phyloP scores from a whole-genome alignment of 345 rosid species.

The Anastatica hierochuntica region DNA sequence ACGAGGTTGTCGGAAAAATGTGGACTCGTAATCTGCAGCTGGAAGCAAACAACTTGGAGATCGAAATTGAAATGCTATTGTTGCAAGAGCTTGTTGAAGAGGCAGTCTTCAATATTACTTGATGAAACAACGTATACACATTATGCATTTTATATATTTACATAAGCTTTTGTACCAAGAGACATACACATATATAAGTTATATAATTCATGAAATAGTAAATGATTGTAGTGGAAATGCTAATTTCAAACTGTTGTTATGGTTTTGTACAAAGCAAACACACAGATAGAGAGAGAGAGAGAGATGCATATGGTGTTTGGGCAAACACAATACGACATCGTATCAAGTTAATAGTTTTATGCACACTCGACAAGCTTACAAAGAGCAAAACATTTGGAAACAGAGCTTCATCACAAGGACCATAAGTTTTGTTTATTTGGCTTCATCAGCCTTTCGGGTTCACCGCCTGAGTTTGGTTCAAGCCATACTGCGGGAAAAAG shows the following conservation, averaged over 20 bases:
- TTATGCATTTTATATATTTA: not conserved
- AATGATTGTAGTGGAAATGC: too few relatives aligned
- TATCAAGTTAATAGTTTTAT: too few relatives aligned
- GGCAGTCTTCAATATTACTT: conserved; percentile 45
- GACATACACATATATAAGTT: not conserved
- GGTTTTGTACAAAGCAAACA: conserved; percentile 5
- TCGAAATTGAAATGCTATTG: conserved; percentile 52
- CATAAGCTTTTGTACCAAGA: not conserved
- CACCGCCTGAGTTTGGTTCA: conserved; percentile 17
- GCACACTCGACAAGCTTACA: conserved; percentile 5
- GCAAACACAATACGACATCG: too few relatives aligned
- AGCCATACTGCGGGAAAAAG: conserved; percentile 20
- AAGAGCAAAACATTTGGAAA: conserved; percentile 7
- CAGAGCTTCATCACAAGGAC: conserved; percentile 4
- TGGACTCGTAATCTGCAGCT: conserved; percentile 45
- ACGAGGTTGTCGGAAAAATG: conserved; percentile 62
- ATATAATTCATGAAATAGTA: not conserved
- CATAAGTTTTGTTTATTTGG: not conserved
- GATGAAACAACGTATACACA: conserved; percentile 11
- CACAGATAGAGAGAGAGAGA: conserved; percentile 5
- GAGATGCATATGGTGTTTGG: too few relatives aligned
- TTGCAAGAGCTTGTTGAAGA: conserved; percentile 77
- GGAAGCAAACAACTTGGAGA: conserved; percentile 44
- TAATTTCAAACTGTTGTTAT: not conserved
- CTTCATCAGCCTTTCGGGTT: conserved; percentile 22